These are phyloP conservation scores for Cyclostephanos tholiformis DNA, from an alignment of 108 stramenopile species.

Conservation along the genomic window DNA sequence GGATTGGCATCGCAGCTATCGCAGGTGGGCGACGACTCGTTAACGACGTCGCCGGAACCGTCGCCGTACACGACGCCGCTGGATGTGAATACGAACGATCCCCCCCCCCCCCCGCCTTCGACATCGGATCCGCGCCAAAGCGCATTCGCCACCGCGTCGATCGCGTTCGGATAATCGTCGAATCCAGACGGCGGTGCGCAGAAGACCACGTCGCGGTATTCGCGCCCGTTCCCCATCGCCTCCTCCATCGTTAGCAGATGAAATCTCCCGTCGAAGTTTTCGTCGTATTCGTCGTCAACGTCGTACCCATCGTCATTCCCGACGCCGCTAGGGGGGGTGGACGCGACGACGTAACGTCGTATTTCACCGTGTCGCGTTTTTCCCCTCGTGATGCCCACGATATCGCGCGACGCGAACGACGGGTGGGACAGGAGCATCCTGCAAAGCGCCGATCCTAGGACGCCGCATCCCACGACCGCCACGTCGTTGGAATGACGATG, in stretches of 20 bases:
- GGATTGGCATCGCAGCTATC: constrained; percentile 53
- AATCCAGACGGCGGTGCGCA: constrained; percentile 91
- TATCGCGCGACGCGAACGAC: constrained; percentile 45
- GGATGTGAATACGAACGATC: constrained; percentile 84
- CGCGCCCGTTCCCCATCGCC: not conserved
- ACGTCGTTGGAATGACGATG: constrained; percentile 13
- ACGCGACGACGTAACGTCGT: constrained; percentile 39
- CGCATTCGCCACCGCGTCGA: constrained; percentile 51
- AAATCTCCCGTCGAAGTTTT: constrained; percentile 33
- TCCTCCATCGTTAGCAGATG: constrained; percentile 59
- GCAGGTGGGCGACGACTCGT: constrained; percentile 63
- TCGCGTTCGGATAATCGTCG: constrained; percentile 77
- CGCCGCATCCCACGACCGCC: constrained; percentile 85
- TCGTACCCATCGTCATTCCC: constrained; percentile 54
- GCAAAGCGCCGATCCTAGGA: constrained; percentile 86
- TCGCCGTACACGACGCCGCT: constrained; percentile 81
- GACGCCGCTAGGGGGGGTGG: constrained; percentile 65
- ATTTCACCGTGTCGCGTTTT: constrained; percentile 64
- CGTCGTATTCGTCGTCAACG: constrained; percentile 40
- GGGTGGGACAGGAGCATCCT: constrained; percentile 63
- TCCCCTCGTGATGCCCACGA: constrained; percentile 84
- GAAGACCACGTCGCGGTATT: constrained; percentile 81
- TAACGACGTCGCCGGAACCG: constrained; percentile 58
- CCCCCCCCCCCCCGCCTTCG: constrained; percentile 36
- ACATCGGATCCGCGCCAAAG: constrained; percentile 53